A percentile compares a stretch with the other conserved stretches of the same genome.
Conservation (phyloP, 805 yeast species). For the Myxozyma vanderwaltii region DNA sequence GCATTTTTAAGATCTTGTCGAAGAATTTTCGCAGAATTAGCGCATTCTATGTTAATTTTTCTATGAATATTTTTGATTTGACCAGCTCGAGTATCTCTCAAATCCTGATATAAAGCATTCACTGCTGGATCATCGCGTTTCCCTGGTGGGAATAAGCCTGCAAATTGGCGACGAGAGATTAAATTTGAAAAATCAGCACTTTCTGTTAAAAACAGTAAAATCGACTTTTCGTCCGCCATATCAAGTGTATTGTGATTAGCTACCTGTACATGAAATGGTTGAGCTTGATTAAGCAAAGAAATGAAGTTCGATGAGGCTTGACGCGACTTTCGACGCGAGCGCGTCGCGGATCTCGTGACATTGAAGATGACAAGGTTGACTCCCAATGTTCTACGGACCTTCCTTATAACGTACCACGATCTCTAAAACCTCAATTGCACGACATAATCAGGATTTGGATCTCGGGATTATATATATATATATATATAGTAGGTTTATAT, state of each 20-base stretch:
- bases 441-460: neutral
- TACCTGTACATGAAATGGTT: neutral
- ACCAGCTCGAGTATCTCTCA: conserved; percentile 5
- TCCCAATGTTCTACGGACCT: neutral
- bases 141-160: conserved; percentile 17
- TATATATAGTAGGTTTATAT: neutral
- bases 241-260: no score
- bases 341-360: neutral
- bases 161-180: conserved; percentile 21
- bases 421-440: neutral
- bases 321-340: neutral
- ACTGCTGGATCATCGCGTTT: conserved; percentile 16
- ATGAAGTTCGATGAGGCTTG: neutral
- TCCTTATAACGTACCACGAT: no score
- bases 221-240: conserved; percentile 17
- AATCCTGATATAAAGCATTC: conserved; percentile 21
- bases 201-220: conserved; percentile 24
- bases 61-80: conserved; percentile 2
- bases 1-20: neutral
- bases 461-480: neutral
- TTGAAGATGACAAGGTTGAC: neutral
- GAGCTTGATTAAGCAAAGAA: neutral
- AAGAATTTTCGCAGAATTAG: conserved; percentile 7
- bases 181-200: conserved; percentile 17
- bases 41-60: conserved; percentile 17